Evolutionary conservation across 768 basidiomycete genomes (phyloP), one percentile per base, ranked within the genome.

Genomic region (Pleurotus salmoneostramineus): DNA sequence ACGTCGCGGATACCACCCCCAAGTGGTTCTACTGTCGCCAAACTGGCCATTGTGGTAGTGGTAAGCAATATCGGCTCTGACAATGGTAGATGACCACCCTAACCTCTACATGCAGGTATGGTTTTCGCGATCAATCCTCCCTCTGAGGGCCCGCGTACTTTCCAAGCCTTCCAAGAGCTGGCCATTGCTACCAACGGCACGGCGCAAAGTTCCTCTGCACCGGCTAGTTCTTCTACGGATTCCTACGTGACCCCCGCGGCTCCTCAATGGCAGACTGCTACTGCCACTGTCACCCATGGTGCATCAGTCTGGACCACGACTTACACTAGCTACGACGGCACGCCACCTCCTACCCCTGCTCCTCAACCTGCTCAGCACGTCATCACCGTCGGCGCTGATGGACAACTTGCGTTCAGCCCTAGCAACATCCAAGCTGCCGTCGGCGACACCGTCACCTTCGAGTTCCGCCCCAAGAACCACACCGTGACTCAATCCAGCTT

Each of bases 51-150:
- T 73, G 72, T 27, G 58, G 60, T 56, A 6, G 61, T 45, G 15
- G 58, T 12, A 62, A 63, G 36, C 31, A 14, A 4, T 10, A 68
- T 69, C 67, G 71, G 70, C n/a, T 72, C 70, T 42, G 65, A 66
- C 54, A 27, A 27, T 27, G 3, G 50, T 71, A 45, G 69, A 69
- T 61, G 59, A 69, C 0, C 68, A 63, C 1, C 62, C 64, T 1
- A 47, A 43, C 47, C 60, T 60, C 33, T 55, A 64, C 43, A 68
- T 68, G 61, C 27, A 57, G 80, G 79, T 43, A 81, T 80, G 79
- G 80, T 81, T 35, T 77, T 78, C 63, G 76, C 76, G n/a, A 68
- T 80, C 65, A 81, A 81, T 66, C 77, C 79, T 2, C 75, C 72
- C 8, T 64, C 62, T 40, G 57, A 61, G 4, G 47, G 47, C 7